phyloP scores from a whole-genome alignment of 2,329 filamentous ascomycete genomes.

The Daldinia eschscholtzii region DNA sequence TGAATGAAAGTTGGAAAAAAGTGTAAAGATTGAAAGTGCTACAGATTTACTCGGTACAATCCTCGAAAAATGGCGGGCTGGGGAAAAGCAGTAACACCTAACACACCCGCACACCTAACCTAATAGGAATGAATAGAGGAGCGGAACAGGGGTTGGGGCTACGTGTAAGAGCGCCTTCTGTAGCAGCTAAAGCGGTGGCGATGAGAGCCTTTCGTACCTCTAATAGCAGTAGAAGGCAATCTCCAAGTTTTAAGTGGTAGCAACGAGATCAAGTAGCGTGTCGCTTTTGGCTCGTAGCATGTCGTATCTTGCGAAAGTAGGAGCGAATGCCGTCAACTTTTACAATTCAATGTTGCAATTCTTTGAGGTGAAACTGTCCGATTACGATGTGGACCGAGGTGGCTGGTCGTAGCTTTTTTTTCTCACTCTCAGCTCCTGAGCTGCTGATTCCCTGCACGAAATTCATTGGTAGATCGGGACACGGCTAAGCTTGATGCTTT shows the following conservation, averaged over 20 bases:
- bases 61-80: conserved; percentile 39
- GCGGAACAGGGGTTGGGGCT: conserved; percentile 17
- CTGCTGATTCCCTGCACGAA: conserved; percentile 29
- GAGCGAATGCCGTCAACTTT: background rate
- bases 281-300: background rate
- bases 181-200: conserved; percentile 15
- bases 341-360: background rate
- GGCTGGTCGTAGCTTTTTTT: conserved; percentile 36
- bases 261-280: background rate
- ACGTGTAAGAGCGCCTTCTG: conserved; percentile 33
- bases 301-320: background rate
- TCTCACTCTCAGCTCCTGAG: conserved; percentile 6
- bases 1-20: background rate
- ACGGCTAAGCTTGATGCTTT: conserved; percentile 14
- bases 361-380: conserved; percentile 26
- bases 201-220: background rate
- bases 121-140: conserved; percentile 20
- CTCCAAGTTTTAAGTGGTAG: background rate
- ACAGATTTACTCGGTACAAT: conserved; percentile 2
- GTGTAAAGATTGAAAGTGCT: conserved; percentile 18
- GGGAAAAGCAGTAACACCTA: conserved; percentile 16
- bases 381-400: conserved; percentile 36
- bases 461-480: conserved; percentile 28
- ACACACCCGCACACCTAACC: conserved; percentile 16
- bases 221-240: background rate